phyloP scores from a whole-genome alignment of 1,284 basidiomycete genomes.

The Apiotrichum mycotoxinovorans region DNA sequence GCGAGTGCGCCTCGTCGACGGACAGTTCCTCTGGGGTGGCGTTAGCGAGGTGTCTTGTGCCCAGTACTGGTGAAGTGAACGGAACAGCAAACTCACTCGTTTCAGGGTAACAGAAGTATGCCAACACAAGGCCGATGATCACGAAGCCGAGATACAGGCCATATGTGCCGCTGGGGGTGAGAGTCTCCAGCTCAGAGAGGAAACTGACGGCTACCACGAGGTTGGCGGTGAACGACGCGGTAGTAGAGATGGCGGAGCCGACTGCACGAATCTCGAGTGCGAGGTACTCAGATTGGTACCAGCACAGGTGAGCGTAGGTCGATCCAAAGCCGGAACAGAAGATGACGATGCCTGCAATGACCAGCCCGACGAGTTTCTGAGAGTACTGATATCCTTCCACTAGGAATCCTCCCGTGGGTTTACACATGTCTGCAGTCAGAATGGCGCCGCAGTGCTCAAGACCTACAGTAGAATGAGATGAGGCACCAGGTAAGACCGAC shows the following conservation, averaged over 20 bases:
- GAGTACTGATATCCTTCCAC: slow-evolving; percentile 21
- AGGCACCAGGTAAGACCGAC: slow-evolving; percentile 32
- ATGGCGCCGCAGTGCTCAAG: too few species aligned
- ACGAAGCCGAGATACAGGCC: slow-evolving; percentile 26
- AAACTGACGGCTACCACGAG: slow-evolving; percentile 26
- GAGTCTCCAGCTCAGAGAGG: slow-evolving; percentile 21
- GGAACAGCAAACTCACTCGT: slow-evolving; percentile 2
- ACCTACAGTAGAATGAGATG: slow-evolving; percentile 35
- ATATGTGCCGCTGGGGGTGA: slow-evolving; percentile 22
- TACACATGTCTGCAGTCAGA: background rate
- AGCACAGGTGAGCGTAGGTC: slow-evolving; percentile 41
- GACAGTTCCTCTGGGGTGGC: slow-evolving; percentile 14
- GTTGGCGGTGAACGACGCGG: slow-evolving; percentile 25
- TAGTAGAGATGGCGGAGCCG: slow-evolving; percentile 25
- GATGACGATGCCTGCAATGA: slow-evolving; percentile 39
- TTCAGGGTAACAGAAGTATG: slow-evolving; percentile 28
- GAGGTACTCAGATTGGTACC: slow-evolving; percentile 42
- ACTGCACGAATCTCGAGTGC: slow-evolving; percentile 39
- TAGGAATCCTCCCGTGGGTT: slow-evolving; percentile 15
- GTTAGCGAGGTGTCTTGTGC: too few species aligned
- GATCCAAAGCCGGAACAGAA: slow-evolving; percentile 40
- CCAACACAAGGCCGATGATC: slow-evolving; percentile 20
- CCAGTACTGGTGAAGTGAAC: too few species aligned
- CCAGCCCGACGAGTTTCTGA: slow-evolving; percentile 23
- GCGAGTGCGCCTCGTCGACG: slow-evolving; percentile 20